phyloP scores from a whole-genome alignment of 108 stramenopile genomes.

The Discostella stelligeroides region DNA sequence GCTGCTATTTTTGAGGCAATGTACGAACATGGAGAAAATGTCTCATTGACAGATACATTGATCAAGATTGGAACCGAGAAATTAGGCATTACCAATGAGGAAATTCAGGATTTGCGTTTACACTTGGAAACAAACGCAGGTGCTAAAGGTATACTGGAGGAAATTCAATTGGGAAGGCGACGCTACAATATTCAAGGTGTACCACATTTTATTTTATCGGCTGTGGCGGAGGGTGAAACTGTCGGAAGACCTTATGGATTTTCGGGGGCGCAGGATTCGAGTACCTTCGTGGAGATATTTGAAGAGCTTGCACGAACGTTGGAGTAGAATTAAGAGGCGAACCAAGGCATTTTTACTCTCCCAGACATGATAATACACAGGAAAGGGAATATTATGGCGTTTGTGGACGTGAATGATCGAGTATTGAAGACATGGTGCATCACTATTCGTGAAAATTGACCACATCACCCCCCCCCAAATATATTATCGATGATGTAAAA shows the following conservation, averaged over 20 bases:
- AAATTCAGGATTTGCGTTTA: constrained; percentile 39
- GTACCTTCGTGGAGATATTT: constrained; percentile 63
- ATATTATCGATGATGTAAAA: no score
- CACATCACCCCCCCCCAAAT: no score
- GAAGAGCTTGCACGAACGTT: constrained; percentile 49
- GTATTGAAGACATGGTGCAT: background rate
- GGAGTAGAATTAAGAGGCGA: constrained; percentile 5
- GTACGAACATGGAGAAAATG: constrained; percentile 71
- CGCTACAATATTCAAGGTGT: constrained; percentile 63
- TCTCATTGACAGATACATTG: constrained; percentile 56
- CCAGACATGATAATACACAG: background rate
- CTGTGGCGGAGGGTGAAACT: constrained; percentile 9
- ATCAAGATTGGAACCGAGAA: constrained; percentile 41
- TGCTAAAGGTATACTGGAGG: constrained; percentile 46
- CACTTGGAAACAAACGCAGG: constrained; percentile 52
- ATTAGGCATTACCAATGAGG: constrained; percentile 35
- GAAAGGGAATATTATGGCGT: background rate
- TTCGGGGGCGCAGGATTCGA: constrained; percentile 65
- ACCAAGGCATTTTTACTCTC: background rate
- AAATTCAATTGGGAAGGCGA: constrained; percentile 58
- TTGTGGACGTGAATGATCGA: constrained; percentile 14
- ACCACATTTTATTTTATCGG: constrained; percentile 63
- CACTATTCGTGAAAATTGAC: background rate
- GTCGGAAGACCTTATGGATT: constrained; percentile 59
- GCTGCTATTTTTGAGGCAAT: constrained; percentile 65